A percentile compares a stretch with the other conserved stretches of the same genome.
Conservation (phyloP, 306 rosid species). For the Dalbergia cultrata region DNA sequence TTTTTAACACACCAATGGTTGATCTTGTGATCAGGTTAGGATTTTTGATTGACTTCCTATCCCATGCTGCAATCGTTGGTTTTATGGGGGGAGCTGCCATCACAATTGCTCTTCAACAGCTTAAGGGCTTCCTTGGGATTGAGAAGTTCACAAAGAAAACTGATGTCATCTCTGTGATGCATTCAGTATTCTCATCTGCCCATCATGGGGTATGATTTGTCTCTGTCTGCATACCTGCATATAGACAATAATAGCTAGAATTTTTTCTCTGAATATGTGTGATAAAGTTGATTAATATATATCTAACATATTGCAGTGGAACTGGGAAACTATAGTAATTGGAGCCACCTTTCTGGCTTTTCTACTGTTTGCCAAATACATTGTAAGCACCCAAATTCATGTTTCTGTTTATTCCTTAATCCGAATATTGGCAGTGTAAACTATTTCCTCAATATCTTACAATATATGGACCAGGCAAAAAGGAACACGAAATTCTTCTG, state of each 20-base stretch:
- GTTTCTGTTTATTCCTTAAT: neutral
- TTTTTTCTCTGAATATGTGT: too few relatives aligned
- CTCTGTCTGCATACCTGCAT: conserved; percentile 10
- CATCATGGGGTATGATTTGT: conserved; percentile 77
- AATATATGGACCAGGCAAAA: conserved; percentile 74
- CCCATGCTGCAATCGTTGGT: conserved; percentile 98
- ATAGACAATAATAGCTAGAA: neutral
- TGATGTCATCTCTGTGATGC: conserved; percentile 78
- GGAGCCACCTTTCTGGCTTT: conserved; percentile 75
- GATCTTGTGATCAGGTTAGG: conserved; percentile 70
- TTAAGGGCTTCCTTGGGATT: conserved; percentile 94
- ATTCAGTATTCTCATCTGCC: conserved; percentile 68
- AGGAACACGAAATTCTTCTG: conserved; percentile 78
- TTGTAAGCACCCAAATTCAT: conserved; percentile 61
- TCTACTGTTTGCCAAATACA: conserved; percentile 75
- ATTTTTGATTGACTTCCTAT: conserved; percentile 92
- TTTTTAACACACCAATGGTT: neutral
- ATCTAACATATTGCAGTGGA: conserved; percentile 78
- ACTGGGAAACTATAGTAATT: conserved; percentile 87
- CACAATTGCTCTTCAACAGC: conserved; percentile 97
- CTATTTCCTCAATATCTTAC: conserved; percentile 48
- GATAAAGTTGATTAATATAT: conserved; percentile 18
- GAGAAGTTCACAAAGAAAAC: conserved; percentile 74
- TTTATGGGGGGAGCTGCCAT: conserved; percentile 99
- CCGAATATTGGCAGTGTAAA: conserved; percentile 12